Conservation (phyloP, 1,284 basidiomycete genomes). For the Ustilago trichophora region DNA sequence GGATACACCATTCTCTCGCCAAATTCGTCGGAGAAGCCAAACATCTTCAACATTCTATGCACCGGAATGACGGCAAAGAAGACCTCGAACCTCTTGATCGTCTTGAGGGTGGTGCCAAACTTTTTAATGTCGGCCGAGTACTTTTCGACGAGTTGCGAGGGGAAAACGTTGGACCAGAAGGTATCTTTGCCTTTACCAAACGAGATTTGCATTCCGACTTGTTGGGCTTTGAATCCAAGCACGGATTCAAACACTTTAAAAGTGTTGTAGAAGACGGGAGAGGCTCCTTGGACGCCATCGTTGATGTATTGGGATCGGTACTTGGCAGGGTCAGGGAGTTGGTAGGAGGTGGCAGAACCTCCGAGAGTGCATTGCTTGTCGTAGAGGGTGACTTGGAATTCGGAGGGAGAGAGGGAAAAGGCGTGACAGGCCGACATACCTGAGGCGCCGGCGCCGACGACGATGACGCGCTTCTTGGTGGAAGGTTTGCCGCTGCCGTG, state of each 20-base stretch:
- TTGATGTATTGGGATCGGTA: slow-evolving; percentile 62
- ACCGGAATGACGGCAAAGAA: slow-evolving; percentile 61
- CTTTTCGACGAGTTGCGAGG: slow-evolving; percentile 58
- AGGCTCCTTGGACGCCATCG: slow-evolving; percentile 60
- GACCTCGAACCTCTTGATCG: slow-evolving; percentile 60
- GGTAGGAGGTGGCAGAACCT: slow-evolving; percentile 59
- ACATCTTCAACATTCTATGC: slow-evolving; percentile 53
- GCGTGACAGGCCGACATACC: slow-evolving; percentile 58
- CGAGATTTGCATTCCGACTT: slow-evolving; percentile 60
- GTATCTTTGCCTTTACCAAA: slow-evolving; percentile 59
- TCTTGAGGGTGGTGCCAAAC: slow-evolving; percentile 56
- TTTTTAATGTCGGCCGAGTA: slow-evolving; percentile 56
- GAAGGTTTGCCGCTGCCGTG: no score
- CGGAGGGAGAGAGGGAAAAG: slow-evolving; percentile 48
- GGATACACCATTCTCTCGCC: slow-evolving; percentile 73
- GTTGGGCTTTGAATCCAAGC: slow-evolving; percentile 52
- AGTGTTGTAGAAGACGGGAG: slow-evolving; percentile 60
- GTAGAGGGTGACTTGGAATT: slow-evolving; percentile 58
- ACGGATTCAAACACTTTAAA: slow-evolving; percentile 59
- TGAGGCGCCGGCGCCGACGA: slow-evolving; percentile 54
- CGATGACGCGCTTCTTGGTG: slow-evolving; percentile 57
- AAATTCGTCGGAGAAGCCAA: slow-evolving; percentile 68
- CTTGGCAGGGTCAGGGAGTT: slow-evolving; percentile 53
- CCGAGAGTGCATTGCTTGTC: slow-evolving; percentile 56
- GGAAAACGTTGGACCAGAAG: slow-evolving; percentile 62